These are phyloP conservation scores for Bipolaris zeicola DNA, from an alignment of 2,329 filamentous ascomycete genomes.

Conservation along the genomic window DNA sequence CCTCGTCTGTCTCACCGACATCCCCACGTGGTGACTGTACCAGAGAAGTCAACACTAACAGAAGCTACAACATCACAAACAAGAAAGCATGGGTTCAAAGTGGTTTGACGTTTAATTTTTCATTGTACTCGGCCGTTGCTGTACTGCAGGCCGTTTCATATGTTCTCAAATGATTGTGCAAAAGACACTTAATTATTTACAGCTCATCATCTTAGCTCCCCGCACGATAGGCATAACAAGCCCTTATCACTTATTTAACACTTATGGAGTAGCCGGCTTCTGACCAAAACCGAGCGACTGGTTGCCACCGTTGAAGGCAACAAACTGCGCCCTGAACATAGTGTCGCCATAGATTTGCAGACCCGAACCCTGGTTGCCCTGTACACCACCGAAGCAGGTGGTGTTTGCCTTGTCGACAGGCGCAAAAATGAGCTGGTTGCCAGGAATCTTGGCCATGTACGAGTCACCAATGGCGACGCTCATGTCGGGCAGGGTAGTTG, in stretches of 20 bases:
- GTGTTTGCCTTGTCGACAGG: constrained; percentile 49
- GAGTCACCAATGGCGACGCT: constrained; percentile 62
- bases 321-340: constrained; percentile 65
- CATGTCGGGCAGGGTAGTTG: constrained; percentile 50
- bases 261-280: constrained; percentile 24
- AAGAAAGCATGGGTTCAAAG: no score
- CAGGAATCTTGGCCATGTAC: constrained; percentile 63
- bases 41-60: not conserved
- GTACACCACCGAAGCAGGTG: constrained; percentile 71
- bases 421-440: constrained; percentile 51
- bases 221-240: not conserved
- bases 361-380: constrained; percentile 59
- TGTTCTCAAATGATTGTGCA: constrained; percentile 14
- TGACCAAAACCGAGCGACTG: constrained; percentile 59
- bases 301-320: constrained; percentile 63
- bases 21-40: constrained; percentile 1
- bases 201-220: constrained; percentile 7
- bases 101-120: constrained; percentile 1
- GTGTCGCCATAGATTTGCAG: constrained; percentile 69
- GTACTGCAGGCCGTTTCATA: constrained; percentile 2
- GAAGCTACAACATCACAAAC: not conserved
- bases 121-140: constrained; percentile 1
- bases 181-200: constrained; percentile 16
- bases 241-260: not conserved
- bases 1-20: constrained; percentile 2